Evolutionary conservation across 164 flowering plant genomes (phyloP).

Genomic region (Piper longum): DNA sequence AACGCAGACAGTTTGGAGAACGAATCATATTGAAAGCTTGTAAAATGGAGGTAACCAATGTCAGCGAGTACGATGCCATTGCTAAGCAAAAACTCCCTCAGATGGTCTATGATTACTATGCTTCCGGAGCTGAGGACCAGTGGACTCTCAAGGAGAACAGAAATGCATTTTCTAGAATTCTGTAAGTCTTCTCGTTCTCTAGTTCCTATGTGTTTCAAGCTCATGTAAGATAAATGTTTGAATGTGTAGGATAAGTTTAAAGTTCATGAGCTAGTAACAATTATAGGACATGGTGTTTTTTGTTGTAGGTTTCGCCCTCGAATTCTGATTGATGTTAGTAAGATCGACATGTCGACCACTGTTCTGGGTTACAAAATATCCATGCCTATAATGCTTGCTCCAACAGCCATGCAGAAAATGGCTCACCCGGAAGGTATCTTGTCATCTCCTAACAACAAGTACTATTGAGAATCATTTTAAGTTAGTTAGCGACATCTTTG

Average conservation of each 20-base stretch:
- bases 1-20: slow-evolving; percentile 5
- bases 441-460: not conserved
- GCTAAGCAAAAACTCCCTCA: slow-evolving; percentile 83
- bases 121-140: slow-evolving; percentile 95
- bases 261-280: no score
- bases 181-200: slow-evolving; percentile 30
- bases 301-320: slow-evolving; percentile 65
- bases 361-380: slow-evolving; percentile 71
- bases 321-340: slow-evolving; percentile 75
- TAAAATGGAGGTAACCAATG: slow-evolving; percentile 72
- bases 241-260: not conserved
- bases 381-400: slow-evolving; percentile 92
- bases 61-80: slow-evolving; percentile 60
- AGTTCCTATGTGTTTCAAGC: not conserved
- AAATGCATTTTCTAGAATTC: slow-evolving; percentile 70
- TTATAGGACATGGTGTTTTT: not conserved
- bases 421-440: slow-evolving; percentile 78
- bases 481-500: no score
- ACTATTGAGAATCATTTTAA: no score
- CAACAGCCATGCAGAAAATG: slow-evolving; percentile 85
- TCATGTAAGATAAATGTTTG: not conserved
- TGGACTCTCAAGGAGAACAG: slow-evolving; percentile 82
- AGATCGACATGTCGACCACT: slow-evolving; percentile 55
- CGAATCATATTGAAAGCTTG: not conserved
- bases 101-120: slow-evolving; percentile 86